A percentile compares a stretch with the other conserved stretches of the same genome.
phyloP scores from a whole-genome alignment of 2,329 filamentous ascomycete genomes.

The Trichoderma sp. region DNA sequence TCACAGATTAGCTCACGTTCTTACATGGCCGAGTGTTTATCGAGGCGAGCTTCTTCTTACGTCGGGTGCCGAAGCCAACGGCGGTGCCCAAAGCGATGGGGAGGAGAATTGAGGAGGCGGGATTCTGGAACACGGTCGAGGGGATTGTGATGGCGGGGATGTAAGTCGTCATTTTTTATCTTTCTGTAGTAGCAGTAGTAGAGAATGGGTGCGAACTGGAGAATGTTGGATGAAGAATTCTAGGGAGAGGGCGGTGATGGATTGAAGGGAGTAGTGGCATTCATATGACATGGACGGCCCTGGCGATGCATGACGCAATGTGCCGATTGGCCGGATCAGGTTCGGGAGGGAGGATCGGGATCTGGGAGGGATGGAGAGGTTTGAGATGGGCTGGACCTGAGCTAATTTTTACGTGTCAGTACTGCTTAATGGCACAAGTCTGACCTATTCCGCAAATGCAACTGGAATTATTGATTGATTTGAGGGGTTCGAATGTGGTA shows the following conservation, averaged over 20 bases:
- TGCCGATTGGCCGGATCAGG: not conserved
- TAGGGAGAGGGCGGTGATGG: not conserved
- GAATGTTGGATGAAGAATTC: not conserved
- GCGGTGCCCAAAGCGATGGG: conserved; percentile 70
- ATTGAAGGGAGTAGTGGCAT: not conserved
- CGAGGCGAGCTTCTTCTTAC: conserved; percentile 42
- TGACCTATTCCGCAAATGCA: not conserved
- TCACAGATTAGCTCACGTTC: not conserved
- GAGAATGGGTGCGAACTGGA: not conserved
- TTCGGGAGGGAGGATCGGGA: not conserved
- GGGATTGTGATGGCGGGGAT: conserved; percentile 77
- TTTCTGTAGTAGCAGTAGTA: not conserved
- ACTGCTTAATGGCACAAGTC: not conserved
- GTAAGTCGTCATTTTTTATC: conserved; percentile 66
- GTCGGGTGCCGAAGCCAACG: conserved; percentile 66
- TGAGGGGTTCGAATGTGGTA: not conserved
- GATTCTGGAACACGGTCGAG: conserved; percentile 64
- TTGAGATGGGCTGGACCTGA: not conserved
- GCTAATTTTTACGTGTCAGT: not conserved
- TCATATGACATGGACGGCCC: not conserved
- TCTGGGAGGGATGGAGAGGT: not conserved
- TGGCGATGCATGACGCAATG: conserved; percentile 12
- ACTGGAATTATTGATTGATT: not conserved
- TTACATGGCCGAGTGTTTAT: not conserved
- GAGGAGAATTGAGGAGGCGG: conserved; percentile 70